Percentiles rank a stretch among this genome's conserved stretches.
phyloP scores from a whole-genome alignment of 140 eudicot species.

The Senecio squalidus region DNA sequence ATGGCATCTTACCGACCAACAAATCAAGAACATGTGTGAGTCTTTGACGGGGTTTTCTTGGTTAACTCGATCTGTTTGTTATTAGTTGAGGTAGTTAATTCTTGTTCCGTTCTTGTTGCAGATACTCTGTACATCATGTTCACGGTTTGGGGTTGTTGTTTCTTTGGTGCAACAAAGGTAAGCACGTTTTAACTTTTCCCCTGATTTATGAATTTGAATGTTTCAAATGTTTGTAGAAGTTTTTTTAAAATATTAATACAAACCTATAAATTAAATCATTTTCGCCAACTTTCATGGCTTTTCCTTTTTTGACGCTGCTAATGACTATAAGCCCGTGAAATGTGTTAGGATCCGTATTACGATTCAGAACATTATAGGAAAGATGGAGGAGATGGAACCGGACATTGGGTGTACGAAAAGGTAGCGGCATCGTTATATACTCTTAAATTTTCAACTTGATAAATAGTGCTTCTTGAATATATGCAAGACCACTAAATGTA shows the following conservation, averaged over 20 bases:
- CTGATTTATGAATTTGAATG: neutral
- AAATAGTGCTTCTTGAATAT: too few relatives aligned
- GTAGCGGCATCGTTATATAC: constrained; percentile 20
- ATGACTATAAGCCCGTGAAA: constrained; percentile 5
- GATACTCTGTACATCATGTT: constrained; percentile 92
- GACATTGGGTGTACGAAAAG: constrained; percentile 97
- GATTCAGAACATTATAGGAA: constrained; percentile 79
- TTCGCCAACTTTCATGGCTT: too few relatives aligned
- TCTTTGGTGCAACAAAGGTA: constrained; percentile 88
- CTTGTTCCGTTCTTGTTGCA: constrained; percentile 10
- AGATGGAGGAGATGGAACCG: constrained; percentile 98
- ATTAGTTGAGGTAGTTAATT: neutral
- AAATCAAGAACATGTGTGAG: constrained; percentile 89
- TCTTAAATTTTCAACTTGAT: neutral
- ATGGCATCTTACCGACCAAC: constrained; percentile 84
- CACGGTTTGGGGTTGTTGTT: constrained; percentile 88
- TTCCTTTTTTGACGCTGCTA: neutral
- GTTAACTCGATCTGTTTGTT: neutral
- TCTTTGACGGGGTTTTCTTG: neutral
- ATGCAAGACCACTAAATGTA: too few relatives aligned
- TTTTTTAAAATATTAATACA: neutral
- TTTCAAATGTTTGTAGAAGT: neutral
- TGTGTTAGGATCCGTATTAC: constrained; percentile 78
- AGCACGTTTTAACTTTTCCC: neutral
- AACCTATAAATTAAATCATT: too few relatives aligned